Conservation (phyloP, 345 rosid species). For the Lepidium sativum region DNA sequence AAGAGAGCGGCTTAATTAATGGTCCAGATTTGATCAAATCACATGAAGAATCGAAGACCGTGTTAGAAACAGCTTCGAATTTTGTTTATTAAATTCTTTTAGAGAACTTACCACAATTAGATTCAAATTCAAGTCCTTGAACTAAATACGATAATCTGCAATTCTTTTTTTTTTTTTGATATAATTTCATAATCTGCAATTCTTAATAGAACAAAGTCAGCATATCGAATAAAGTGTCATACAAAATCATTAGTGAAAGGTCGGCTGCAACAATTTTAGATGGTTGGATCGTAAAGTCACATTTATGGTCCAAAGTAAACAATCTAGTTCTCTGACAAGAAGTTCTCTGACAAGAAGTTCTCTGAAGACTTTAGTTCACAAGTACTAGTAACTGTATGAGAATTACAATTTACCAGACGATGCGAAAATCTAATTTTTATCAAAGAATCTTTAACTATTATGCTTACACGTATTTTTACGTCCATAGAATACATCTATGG, state of each 20-base stretch:
- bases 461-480: too few relatives aligned
- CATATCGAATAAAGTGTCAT: not conserved
- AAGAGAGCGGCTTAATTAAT: conserved; percentile 18
- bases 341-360: too few relatives aligned
- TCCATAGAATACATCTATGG: too few relatives aligned
- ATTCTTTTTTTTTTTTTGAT: too few relatives aligned
- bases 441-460: too few relatives aligned
- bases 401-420: too few relatives aligned
- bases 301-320: not conserved
- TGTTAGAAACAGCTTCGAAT: conserved; percentile 21
- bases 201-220: not conserved
- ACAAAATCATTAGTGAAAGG: not conserved
- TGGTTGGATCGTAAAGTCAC: not conserved
- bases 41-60: conserved; percentile 16
- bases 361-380: too few relatives aligned
- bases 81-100: conserved; percentile 8
- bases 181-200: not conserved
- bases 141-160: not conserved
- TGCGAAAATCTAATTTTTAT: too few relatives aligned
- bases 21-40: conserved; percentile 10
- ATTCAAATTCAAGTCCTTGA: not conserved
- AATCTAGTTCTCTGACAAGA: too few relatives aligned
- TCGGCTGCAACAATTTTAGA: not conserved
- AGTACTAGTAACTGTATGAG: too few relatives aligned
- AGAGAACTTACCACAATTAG: not conserved